Evolutionary conservation across 108 stramenopile species (phyloP), one percentile per base, ranked within the genome.

Genomic region (Hondaea fermentalgiana): DNA sequence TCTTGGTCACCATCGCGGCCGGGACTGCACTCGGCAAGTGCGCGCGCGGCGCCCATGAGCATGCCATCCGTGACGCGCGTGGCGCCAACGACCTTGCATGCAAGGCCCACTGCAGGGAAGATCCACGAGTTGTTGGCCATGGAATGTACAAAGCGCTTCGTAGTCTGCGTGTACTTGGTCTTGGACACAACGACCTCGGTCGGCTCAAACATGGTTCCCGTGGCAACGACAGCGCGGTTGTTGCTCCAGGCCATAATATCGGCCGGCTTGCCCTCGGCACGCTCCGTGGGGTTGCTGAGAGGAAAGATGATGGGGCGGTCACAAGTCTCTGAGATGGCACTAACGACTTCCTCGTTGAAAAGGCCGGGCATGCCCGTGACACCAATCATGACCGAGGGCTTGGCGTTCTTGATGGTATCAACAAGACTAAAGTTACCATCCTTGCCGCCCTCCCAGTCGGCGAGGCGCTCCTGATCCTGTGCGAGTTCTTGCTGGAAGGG

Each of bases 181-280:
- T 94, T 96, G 89, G 95, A 93, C 21, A 16, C 59, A 16, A 90
- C 60, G 91, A 96, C 90, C 83, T 93, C 87, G 16, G 98, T 97
- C 35, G 97, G 95, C 88, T 96, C 96, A 93, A 99, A 99, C 4
- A 97, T 97, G 25, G 95, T 95, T 14, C 98, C 98, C 35, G 95
- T 94, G 23, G 97, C 97, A 92, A 98, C 97, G 72, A 99, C 95
- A 60, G 95, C 96, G 10, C 91, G 92, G 47, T 98, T 98, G 35
- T 97, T 90, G 6, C 98, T 97, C 98, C 98, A 98, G 93, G 93
- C 94, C 92, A 97, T 97, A 4, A 98, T 98, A 91, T 99, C 96
- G 89, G 94, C 94, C 47, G 98, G 97, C 5, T 97, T 96, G 87
- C 98, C 98, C 90, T 99, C 98, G n/a, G 98, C 97, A 72, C 96